Evolutionary conservation across 495 filamentous ascomycete species (phyloP), one percentile per base, ranked within the genome.

Genomic region (Talaromyces adpressus): DNA sequence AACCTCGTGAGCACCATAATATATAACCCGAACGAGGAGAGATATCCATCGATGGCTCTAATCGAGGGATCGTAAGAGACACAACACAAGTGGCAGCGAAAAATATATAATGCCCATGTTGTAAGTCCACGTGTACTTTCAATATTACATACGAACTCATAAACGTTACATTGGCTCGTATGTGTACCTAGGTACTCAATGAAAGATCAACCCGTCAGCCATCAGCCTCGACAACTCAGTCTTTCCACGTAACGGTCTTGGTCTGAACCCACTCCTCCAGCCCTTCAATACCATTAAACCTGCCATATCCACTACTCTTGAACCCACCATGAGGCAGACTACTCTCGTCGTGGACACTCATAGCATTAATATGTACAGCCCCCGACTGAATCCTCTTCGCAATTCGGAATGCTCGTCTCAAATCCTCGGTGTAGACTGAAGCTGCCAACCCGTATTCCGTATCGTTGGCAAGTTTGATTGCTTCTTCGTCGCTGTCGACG

Each of bases 291-390:
- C 75, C 83, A 64, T 82, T 84, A 72, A 87, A 87, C 2, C 85
- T 75, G n/a, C 92, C 93, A 71, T 84, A 93, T 9, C 93, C 93
- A 67, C 88, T 92, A 59, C 84, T 84, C 83, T 97, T 97, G 69
- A 84, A 85, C 30, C 92, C 93, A 25, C 93, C 92, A 74, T 96
- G 91, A 5, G 92, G 91, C 62, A 96, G 70, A 20, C 77, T 78
- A 12, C 85, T 73, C 75, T 96, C 92, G 65, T 97, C 93, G 69
- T 96, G 91, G 1, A 96, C 81, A 3, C 87, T 91, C 84, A 92
- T 86, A 36, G 78, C 81, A 72, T 97, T 97, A 70, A 96, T 93
- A 71, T 96, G 92, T 29, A 97, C 89, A 25, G 89, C 89, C n/a
- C 81, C 81, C n/a, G 75, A 67, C 57, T 84, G 79, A 18, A 84